phyloP scores from a whole-genome alignment of 192 early-diverging fungal species.

The Coemansia guatemalensis region DNA sequence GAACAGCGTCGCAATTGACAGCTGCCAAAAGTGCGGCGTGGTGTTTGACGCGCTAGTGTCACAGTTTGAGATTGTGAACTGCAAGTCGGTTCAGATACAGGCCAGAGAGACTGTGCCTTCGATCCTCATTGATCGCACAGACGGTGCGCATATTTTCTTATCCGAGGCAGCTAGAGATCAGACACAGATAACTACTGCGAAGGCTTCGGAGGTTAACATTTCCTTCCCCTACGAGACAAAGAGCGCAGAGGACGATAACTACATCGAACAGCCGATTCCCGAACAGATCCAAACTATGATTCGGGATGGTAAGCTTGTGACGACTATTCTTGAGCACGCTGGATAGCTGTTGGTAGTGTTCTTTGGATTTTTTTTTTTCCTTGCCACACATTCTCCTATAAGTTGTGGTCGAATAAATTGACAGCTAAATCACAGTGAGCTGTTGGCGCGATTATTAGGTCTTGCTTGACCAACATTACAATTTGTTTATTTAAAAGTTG shows the following conservation, averaged over 20 bases:
- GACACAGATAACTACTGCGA: constrained; percentile 90
- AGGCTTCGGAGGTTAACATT: constrained; percentile 90
- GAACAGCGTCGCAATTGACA: constrained; percentile 85
- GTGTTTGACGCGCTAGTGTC: constrained; percentile 82
- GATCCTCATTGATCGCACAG: constrained; percentile 88
- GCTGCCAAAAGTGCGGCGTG: constrained; percentile 84
- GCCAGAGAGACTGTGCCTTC: constrained; percentile 81
- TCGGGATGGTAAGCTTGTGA: constrained; percentile 77
- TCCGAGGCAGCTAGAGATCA: constrained; percentile 67
- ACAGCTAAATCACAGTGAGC: neutral
- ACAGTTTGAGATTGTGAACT: constrained; percentile 88
- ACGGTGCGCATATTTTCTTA: constrained; percentile 89
- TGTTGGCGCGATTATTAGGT: neutral
- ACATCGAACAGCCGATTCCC: constrained; percentile 80
- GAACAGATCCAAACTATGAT: constrained; percentile 94
- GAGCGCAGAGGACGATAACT: constrained; percentile 68
- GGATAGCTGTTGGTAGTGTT: constrained; percentile 49
- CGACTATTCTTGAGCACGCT: constrained; percentile 82
- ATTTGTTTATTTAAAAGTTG: neutral
- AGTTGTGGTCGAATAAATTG: neutral
- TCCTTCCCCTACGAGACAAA: constrained; percentile 57
- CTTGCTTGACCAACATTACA: neutral
- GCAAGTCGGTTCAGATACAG: constrained; percentile 84
- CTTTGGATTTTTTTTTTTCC: neutral
- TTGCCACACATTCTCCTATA: neutral